Conservation (phyloP, 345 rosid genomes). For the Psidium friedrichsthalianum region DNA sequence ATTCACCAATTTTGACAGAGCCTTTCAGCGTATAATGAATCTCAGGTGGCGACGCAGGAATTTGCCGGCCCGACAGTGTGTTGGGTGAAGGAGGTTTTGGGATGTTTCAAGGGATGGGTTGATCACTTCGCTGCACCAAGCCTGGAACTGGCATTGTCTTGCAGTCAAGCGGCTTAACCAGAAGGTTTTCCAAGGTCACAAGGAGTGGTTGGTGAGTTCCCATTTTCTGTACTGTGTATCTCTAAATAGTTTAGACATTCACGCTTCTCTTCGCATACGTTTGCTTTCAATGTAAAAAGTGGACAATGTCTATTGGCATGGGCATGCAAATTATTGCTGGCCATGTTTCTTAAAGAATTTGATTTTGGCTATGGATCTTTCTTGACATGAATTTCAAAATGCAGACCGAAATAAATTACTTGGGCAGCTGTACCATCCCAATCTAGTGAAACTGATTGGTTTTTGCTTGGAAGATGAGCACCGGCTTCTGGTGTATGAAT, state of each 20-base stretch:
- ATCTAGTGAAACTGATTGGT: conserved; percentile 79
- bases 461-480: conserved; percentile 95
- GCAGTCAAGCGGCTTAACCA: conserved; percentile 92
- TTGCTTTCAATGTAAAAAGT: not conserved
- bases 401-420: conserved; percentile 81
- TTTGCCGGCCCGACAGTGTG: conserved; percentile 88
- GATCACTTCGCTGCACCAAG: conserved; percentile 64
- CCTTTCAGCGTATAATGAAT: conserved; percentile 51
- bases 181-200: conserved; percentile 85
- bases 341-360: not conserved
- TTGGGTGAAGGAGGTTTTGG: conserved; percentile 99
- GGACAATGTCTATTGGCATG: not conserved
- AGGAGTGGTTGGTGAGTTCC: conserved; percentile 87
- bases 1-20: conserved; percentile 49
- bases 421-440: conserved; percentile 73
- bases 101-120: conserved; percentile 87
- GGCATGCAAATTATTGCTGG: not conserved
- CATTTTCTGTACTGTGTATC: not conserved
- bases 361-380: not conserved
- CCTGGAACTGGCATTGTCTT: conserved; percentile 71
- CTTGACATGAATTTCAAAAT: not conserved
- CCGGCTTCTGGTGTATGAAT: conserved; percentile 85
- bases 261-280: not conserved
- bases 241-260: not conserved
- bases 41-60: conserved; percentile 82